phyloP scores from a whole-genome alignment of 1,139 yeast species.

The Protomyces lactucae-debilis region DNA sequence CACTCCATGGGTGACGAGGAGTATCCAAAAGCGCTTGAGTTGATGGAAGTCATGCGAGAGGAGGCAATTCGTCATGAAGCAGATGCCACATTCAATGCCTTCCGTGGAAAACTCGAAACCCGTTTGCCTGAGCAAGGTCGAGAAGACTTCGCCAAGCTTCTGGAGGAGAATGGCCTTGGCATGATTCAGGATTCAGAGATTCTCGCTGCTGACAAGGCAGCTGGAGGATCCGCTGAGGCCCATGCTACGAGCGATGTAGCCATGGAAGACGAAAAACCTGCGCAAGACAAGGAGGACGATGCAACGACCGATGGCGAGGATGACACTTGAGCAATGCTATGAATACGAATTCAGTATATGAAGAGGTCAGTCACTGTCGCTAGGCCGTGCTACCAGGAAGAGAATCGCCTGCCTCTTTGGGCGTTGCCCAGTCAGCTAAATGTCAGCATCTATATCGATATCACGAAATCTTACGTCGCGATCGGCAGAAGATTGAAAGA shows the following conservation, averaged over 20 bases:
- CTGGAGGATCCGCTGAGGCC: neutral
- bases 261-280: neutral
- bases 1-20: slow-evolving; percentile 10
- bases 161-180: neutral
- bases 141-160: slow-evolving; percentile 1
- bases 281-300: neutral
- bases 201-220: neutral
- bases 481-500: neutral
- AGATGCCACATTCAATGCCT: slow-evolving; percentile 27
- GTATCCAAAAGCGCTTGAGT: slow-evolving; percentile 3
- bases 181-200: neutral
- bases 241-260: neutral
- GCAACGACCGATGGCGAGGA: neutral
- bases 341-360: neutral
- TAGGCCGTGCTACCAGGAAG: neutral
- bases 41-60: slow-evolving; percentile 24
- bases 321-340: neutral
- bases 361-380: neutral
- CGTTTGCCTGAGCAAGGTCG: slow-evolving; percentile 8
- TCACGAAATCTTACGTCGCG: neutral
- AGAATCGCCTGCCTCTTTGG: neutral
- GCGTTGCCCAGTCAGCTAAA: neutral
- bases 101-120: slow-evolving; percentile 2
- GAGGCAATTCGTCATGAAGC: slow-evolving; percentile 30
- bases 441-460: neutral